These are phyloP conservation scores for Flaveria bidentis DNA, from an alignment of 129 eudicot species.

Conservation along the genomic window DNA sequence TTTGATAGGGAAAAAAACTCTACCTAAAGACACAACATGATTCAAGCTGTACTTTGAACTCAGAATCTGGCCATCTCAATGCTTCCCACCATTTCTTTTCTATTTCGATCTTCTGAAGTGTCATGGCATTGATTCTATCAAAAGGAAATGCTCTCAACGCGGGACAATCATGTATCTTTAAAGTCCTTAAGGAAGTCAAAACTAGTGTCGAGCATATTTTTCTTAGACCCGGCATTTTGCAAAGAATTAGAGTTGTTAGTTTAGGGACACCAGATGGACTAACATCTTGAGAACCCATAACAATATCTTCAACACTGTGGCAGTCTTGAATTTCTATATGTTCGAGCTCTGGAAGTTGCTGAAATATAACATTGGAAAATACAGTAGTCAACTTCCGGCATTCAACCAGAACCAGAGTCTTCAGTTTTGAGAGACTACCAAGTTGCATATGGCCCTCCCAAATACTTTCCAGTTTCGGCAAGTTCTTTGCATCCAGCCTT, in stretches of 20 bases:
- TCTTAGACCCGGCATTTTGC: conserved; percentile 17
- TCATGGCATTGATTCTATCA: conserved; percentile 9
- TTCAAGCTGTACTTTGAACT: conserved; percentile 13
- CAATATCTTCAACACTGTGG: conserved; percentile 25
- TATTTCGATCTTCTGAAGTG: conserved; percentile 23
- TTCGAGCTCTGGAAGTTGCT: conserved; percentile 23
- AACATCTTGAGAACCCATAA: conserved; percentile 17
- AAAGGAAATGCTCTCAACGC: conserved; percentile 26
- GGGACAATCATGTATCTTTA: conserved; percentile 25
- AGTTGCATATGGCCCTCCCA: conserved; percentile 19
- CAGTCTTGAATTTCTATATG: conserved; percentile 28
- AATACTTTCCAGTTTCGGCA: conserved; percentile 17
- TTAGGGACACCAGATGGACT: conserved; percentile 9
- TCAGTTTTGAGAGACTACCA: conserved; percentile 21
- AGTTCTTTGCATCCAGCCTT: conserved; percentile 29
- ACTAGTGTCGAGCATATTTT: conserved; percentile 13
- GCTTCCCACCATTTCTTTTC: conserved; percentile 25
- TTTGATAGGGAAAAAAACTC: neutral
- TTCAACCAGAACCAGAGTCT: conserved; percentile 14
- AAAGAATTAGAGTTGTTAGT: conserved; percentile 21
- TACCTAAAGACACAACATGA: conserved; percentile 19
- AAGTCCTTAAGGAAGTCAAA: conserved; percentile 13
- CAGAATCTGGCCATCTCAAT: conserved; percentile 18
- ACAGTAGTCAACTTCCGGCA: conserved; percentile 15
- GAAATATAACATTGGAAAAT: conserved; percentile 3